Evolutionary conservation across 805 yeast genomes (phyloP), one percentile per base, ranked within the genome.

Genomic region (Zygosaccharomyces siamensis): DNA sequence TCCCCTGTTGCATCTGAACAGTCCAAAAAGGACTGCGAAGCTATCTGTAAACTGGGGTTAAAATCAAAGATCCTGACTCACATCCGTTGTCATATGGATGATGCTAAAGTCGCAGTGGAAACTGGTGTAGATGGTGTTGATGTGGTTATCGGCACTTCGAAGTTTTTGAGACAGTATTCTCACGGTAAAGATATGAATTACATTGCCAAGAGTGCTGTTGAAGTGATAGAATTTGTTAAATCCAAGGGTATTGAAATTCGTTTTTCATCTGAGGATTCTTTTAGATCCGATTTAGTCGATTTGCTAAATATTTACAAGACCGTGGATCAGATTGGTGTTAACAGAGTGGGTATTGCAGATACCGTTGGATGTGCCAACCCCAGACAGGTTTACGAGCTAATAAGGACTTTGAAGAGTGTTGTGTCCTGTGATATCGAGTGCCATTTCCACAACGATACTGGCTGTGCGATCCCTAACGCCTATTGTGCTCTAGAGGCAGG

Each of bases 61-160:
- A 89, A 86, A 74, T 92, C 97, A 56, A 92, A 93, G 76, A 89
- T 93, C 56, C 79, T 92, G 59, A 92, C 99, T 43, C 98, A 92
- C 70, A 93, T 93, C 59, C 82, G 98, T 72, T 92, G 99, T 73
- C 97, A 92, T 73, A 92, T 92, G 97, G 98, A 92, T 71, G 99
- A 93, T 64, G 99, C 98, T 49, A 79, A 84, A 62, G 87, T 93
- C 51, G 99, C 99, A 5, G 99, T 92, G 42, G 93, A 88, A 65
- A 92, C 98, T 35, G 98, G 99, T 68, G 99, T 93, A 46, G 98
- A 93, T 68, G 99, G 98, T 72, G 98, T 92, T 54, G 97, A 93
- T 73, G 97, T 92, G 49, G 97, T 92, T 51, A 92, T 92, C 70
- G 98, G 98, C 56, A 92, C 98, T 20, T 90, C 97, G 28, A 95